A percentile compares a stretch with the other conserved stretches of the same genome.
Conservation (phyloP, 306 rosid genomes). For the Vicia sativa region DNA sequence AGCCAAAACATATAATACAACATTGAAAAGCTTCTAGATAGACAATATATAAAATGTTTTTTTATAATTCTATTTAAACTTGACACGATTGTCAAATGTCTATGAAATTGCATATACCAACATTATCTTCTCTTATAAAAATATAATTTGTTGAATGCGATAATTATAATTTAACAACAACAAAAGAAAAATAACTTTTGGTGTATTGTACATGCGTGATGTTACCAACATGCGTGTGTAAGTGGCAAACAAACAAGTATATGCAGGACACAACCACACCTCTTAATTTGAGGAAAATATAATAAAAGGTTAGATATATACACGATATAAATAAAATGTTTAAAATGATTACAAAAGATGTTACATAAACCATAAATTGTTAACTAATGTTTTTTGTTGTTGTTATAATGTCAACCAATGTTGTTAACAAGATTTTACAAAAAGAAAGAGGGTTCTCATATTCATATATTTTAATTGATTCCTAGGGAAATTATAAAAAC, state of each 20-base stretch:
- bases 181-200: slow-evolving; percentile 22
- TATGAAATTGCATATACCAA: background rate
- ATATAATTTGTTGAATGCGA: slow-evolving; percentile 18
- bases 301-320: background rate
- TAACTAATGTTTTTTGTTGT: background rate
- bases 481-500: no score
- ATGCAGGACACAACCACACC: slow-evolving; percentile 40
- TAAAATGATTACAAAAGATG: background rate
- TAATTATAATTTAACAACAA: slow-evolving; percentile 38
- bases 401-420: background rate
- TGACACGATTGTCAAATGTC: background rate
- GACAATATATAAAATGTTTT: background rate
- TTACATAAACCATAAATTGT: background rate
- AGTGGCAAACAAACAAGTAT: slow-evolving; percentile 67
- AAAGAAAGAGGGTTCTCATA: no score
- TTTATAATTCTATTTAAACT: slow-evolving; percentile 4
- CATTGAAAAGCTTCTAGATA: background rate
- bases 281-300: slow-evolving; percentile 42
- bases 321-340: background rate
- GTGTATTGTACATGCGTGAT: slow-evolving; percentile 16
- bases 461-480: no score
- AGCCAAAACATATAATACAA: background rate
- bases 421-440: background rate
- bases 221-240: slow-evolving; percentile 30
- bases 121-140: slow-evolving; percentile 2